Evolutionary conservation across 75 land plant genomes (phyloP).

Genomic region (Cryptomeria japonica): DNA sequence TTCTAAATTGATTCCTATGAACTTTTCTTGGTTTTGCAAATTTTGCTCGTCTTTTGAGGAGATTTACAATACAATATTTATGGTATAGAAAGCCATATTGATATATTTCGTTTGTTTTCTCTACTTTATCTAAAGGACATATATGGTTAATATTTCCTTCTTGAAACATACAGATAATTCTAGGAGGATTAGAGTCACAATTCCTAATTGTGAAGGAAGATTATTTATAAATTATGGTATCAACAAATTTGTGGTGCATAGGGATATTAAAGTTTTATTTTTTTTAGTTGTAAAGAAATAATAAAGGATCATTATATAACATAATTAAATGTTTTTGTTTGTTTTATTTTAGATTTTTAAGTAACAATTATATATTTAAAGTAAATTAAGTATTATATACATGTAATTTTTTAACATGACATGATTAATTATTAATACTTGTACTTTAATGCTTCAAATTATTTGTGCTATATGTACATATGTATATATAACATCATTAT

Average conservation of each 20-base stretch:
- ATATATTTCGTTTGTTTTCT: not conserved
- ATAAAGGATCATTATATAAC: not conserved
- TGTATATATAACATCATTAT: no score
- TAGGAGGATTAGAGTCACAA: slow-evolving; percentile 34
- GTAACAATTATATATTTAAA: no score
- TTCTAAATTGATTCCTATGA: slow-evolving; percentile 61
- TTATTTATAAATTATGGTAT: slow-evolving; percentile 54
- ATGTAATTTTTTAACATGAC: not conserved
- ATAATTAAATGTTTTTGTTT: not conserved
- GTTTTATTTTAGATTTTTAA: no score
- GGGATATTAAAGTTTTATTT: slow-evolving; percentile 56
- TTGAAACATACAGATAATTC: slow-evolving; percentile 2
- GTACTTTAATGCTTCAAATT: no score
- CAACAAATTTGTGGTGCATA: slow-evolving; percentile 60
- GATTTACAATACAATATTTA: slow-evolving; percentile 60
- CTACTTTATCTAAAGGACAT: not conserved
- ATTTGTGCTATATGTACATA: no score
- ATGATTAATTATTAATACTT: not conserved
- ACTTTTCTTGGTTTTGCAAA: slow-evolving; percentile 59
- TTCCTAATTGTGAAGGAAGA: slow-evolving; percentile 56
- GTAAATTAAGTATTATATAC: no score
- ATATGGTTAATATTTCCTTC: not conserved
- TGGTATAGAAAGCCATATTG: not conserved
- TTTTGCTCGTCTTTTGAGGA: slow-evolving; percentile 49
- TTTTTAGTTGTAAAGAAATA: no score